Percentiles rank a stretch among this genome's conserved stretches.
phyloP scores from a whole-genome alignment of 78 protist species.

The Cavenderia fasciculata region DNA sequence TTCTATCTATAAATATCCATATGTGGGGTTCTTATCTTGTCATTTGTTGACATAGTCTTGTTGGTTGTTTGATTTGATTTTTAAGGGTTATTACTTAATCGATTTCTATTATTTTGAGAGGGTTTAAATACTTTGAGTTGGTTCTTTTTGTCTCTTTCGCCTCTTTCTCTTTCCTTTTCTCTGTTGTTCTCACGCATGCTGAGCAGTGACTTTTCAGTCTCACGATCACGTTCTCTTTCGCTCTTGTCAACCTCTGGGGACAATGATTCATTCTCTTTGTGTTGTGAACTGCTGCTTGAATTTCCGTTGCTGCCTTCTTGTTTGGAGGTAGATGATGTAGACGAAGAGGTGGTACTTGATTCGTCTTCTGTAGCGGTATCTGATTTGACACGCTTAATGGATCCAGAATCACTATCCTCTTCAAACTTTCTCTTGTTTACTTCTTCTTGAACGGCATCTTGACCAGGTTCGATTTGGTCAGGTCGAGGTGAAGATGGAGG shows the following conservation, averaged over 20 bases:
- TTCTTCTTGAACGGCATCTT: slow-evolving; percentile 75
- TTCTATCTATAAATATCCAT: no score
- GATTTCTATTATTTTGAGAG: neutral
- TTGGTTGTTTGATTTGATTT: no score
- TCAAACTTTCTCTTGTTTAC: slow-evolving; percentile 63
- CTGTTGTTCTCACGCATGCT: neutral
- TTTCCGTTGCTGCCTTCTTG: neutral
- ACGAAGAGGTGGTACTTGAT: neutral
- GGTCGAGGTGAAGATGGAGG: slow-evolving; percentile 61
- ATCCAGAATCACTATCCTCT: neutral
- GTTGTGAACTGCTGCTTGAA: no score
- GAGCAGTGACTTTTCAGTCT: slow-evolving; percentile 2
- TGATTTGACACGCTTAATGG: slow-evolving; percentile 41
- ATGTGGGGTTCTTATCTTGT: no score
- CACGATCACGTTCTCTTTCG: slow-evolving; percentile 1
- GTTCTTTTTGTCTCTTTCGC: slow-evolving; percentile 18
- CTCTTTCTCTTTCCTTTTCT: slow-evolving; percentile 27
- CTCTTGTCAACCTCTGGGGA: slow-evolving; percentile 32
- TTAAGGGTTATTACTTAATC: neutral
- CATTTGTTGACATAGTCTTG: no score
- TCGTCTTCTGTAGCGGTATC: neutral
- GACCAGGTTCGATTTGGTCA: slow-evolving; percentile 72
- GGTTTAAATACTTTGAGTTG: slow-evolving; percentile 21
- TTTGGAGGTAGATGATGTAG: neutral
- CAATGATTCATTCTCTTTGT: slow-evolving; percentile 12